phyloP scores from a whole-genome alignment of 805 yeast genomes.

The Blastobotrys peoriensis region DNA sequence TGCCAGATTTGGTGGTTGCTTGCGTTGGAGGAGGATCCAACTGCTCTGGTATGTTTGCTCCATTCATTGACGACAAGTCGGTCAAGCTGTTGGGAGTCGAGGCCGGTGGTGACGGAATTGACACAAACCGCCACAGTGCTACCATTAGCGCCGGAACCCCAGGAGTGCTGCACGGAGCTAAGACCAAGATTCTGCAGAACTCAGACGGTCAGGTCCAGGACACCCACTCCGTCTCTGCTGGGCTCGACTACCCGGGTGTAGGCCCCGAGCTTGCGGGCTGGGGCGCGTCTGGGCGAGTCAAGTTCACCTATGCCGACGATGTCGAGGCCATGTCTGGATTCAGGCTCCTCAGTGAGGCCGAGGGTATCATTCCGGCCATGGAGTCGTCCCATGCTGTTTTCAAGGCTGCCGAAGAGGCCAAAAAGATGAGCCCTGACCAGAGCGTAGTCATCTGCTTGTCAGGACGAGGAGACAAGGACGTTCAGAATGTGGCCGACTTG shows the following conservation, averaged over 20 bases:
- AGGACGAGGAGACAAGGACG: conserved; percentile 99
- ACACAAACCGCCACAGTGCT: conserved; percentile 86
- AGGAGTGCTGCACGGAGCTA: conserved; percentile 98
- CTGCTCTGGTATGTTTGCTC: conserved; percentile 92
- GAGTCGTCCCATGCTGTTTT: conserved; percentile 95
- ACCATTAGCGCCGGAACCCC: conserved; percentile 91
- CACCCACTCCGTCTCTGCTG: conserved; percentile 97
- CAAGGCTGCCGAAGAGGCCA: conserved; percentile 86
- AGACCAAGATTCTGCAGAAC: conserved; percentile 86
- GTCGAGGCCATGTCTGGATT: conserved; percentile 93
- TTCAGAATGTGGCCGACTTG: conserved; percentile 92
- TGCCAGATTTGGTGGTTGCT: conserved; percentile 93
- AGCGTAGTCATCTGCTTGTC: conserved; percentile 83
- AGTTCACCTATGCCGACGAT: conserved; percentile 87
- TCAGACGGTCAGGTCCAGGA: conserved; percentile 94
- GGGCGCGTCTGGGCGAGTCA: conserved; percentile 91
- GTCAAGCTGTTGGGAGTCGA: conserved; percentile 90
- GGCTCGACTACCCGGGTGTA: conserved; percentile 98
- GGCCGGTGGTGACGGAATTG: conserved; percentile 98
- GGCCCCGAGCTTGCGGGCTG: conserved; percentile 97
- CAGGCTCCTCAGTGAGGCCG: conserved; percentile 79
- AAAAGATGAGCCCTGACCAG: conserved; percentile 71
- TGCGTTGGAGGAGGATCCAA: conserved; percentile 99
- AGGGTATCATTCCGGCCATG: conserved; percentile 97
- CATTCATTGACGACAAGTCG: conserved; percentile 73